Base-by-base conservation (phyloP, 257 asterid species). In the Paulownia fortunei region DNA sequence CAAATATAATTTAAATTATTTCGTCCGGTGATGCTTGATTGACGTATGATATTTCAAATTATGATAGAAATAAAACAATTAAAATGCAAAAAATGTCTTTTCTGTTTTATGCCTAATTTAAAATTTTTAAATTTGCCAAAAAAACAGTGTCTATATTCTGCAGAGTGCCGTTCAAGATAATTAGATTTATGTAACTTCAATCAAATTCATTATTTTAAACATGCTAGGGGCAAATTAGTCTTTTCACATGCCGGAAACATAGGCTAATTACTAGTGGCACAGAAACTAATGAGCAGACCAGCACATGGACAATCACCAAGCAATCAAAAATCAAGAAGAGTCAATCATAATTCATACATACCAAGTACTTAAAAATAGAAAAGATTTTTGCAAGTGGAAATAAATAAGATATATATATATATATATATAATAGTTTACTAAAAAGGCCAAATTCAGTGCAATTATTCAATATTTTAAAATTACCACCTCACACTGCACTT, bases 161-260 rank as follows among this genome's bases (percentile, higher is more conserved):
- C 67, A 60, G 81, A 77, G 77, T 77, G 81, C 61, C 81, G 77
- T 77, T 69, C 44, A 77, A 77, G 71, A 4, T 39, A 39, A 46
- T 61, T 55, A 54, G 69, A 69, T 13, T 36, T 68, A 0, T 21
- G 0, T 19, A 5, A 52, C 3, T 32, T 68, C 6, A 6, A 56
- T 56, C 16, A 13, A 15, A 56, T 59, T 4, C 37, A 12, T 7
- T 26, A 69, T 21, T 21, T 58, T 30, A 68, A 68, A 15, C 63
- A 63, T 54, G 6, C 19, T 5, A 69, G 81, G 63, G 81, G 71
- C 46, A 76, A 13, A 62, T 62, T 81, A 41, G 84, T 52, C 74
- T 51, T 62, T 72, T 32, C 0, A 1, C 0, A 0, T 63, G 64
- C 76, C 82, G 82, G 16, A 70, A 81, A 69, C 34, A 16, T 0